Conservation (phyloP, 257 asterid species). For the Fraxinus quadrangulata region DNA sequence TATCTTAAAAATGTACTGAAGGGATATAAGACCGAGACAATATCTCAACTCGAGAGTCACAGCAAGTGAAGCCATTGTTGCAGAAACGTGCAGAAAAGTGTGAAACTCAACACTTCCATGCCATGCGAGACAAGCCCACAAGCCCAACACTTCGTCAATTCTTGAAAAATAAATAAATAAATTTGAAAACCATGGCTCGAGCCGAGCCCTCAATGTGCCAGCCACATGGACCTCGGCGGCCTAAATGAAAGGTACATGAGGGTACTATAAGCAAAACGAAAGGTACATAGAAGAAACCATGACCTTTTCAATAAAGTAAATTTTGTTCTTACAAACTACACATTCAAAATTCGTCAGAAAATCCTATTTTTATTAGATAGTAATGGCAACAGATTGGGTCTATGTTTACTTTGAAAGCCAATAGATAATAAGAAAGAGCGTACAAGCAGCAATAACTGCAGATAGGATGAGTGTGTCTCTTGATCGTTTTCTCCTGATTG, state of each 20-base stretch:
- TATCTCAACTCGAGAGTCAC: not conserved
- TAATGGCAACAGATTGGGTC: conserved; percentile 14
- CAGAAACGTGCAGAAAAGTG: not conserved
- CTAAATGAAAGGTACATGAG: too few species aligned
- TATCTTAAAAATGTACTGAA: too few species aligned
- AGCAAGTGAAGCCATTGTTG: not conserved
- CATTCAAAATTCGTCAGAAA: conserved; percentile 34
- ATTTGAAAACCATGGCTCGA: too few species aligned
- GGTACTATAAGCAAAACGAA: not conserved
- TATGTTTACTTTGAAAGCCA: conserved; percentile 88
- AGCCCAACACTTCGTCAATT: too few species aligned
- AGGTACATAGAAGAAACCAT: conserved; percentile 16
- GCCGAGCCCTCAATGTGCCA: too few species aligned
- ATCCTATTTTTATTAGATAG: conserved; percentile 22
- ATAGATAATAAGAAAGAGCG: conserved; percentile 84
- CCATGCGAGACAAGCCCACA: too few species aligned
- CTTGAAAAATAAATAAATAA: too few species aligned
- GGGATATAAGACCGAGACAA: not conserved
- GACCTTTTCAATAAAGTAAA: not conserved
- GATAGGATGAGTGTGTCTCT: conserved; percentile 93
- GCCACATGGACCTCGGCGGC: too few species aligned
- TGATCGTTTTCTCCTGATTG: conserved; percentile 81
- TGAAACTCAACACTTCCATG: too few species aligned
- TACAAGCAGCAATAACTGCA: conserved; percentile 97
- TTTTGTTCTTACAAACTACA: conserved; percentile 34